Base-by-base conservation (phyloP, 1,284 basidiomycete genomes). In the Pascua guehoae region DNA sequence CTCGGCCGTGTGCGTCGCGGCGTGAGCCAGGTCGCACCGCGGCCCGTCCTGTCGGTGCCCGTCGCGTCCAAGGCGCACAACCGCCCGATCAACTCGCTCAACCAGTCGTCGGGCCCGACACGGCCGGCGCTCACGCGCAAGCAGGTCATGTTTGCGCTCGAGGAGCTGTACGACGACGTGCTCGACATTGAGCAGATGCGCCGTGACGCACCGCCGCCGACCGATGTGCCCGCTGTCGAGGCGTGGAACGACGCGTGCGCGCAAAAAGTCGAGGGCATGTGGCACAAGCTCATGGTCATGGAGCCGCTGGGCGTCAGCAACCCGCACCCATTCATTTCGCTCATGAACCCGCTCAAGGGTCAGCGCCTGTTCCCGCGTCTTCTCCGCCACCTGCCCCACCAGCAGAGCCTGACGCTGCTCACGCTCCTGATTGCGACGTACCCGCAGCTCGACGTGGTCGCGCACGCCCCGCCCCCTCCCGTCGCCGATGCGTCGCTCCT, bases 271-370 rank as follows among this genome's bases (percentile, higher is more conserved):
- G 84, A 88, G 54, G 79, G 83, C 57, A 81, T 98, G 57, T 98
- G 91, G 89, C 82, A 84, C 57, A 85, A 85, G 47, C 78, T 97
- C 47, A 84, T 88, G 68, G 88, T 98, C 18, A 86, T 91, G 81
- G 88, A 91, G 46, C 92, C 93, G 32, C 83, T 98, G 12, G 92
- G 94, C 72, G 88, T 91, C 41, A 93, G 91, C 70, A 83, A 89
- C 61, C 95, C 95, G 5, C 96, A 98, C 79, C 96, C 96, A 0
- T 98, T 99, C 79, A 88, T 98, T 66, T 92, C 93, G 2, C 82
- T 99, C 44, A 82, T 99, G 47, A 85, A 84, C 40, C 87, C 90
- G 2, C 83, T 86, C 64, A 99, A 99, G 78, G 96, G 96, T 58
- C 98, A 98, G 80, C 86, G 87, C 60, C 82, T 99, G 17, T 81